Conservation (phyloP, 2,329 filamentous ascomycete genomes). For the Rutstroemia sp. region DNA sequence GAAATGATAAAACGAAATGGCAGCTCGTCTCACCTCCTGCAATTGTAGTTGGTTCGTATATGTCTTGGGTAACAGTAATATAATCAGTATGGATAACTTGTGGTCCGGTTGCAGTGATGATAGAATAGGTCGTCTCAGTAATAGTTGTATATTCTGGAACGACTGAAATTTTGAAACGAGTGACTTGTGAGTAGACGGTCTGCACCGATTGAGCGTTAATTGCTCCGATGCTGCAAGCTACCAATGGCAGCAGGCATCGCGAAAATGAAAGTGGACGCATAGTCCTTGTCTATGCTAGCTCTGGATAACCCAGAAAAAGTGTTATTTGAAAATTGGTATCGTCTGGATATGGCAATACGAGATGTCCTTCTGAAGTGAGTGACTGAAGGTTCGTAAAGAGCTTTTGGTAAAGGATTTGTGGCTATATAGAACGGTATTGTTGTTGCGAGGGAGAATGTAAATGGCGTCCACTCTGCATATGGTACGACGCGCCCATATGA, state of each 20-base stretch:
- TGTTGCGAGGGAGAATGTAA: constrained; percentile 5
- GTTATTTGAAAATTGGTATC: constrained; percentile 1
- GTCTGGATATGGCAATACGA: constrained; percentile 4
- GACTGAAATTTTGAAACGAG: constrained; percentile 3
- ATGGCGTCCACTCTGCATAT: not conserved
- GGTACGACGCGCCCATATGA: not conserved
- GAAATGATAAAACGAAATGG: not conserved
- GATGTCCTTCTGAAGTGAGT: not conserved
- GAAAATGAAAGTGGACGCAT: constrained; percentile 7
- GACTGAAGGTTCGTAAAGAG: not conserved
- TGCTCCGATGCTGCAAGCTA: not conserved
- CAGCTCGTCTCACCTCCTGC: not conserved
- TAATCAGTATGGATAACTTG: constrained; percentile 2
- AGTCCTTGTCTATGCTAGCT: not conserved
- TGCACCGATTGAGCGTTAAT: not conserved
- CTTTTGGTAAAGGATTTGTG: not conserved
- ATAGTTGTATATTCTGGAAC: constrained; percentile 5
- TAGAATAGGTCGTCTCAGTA: not conserved
- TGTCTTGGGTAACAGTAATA: not conserved
- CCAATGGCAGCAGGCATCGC: not conserved
- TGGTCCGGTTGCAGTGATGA: not conserved
- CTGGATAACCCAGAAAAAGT: not conserved
- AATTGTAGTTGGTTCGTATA: not conserved
- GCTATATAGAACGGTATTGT: constrained; percentile 6
- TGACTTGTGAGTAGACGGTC: constrained; percentile 2